Base-by-base conservation (phyloP, 2,329 filamentous ascomycete genomes). In the Ophiostoma angusticollis region DNA sequence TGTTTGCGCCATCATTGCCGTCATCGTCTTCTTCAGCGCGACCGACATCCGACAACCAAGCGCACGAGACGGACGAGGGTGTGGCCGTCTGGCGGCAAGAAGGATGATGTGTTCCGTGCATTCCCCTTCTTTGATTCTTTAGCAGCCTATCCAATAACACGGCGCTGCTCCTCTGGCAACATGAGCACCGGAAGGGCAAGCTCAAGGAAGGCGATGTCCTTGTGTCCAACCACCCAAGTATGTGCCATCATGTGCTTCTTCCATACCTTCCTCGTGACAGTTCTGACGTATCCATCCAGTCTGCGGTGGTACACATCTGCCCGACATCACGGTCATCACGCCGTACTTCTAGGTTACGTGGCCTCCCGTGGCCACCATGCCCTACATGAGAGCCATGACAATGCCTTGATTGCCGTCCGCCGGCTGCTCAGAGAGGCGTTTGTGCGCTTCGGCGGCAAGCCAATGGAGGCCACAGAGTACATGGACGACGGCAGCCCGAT, bases 261-360 rank as follows among this genome's bases (percentile, higher is more conserved):
- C n/a, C 6, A n/a, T n/a, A n/a, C n/a, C n/a, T n/a, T n/a, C n/a
- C n/a, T n/a, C n/a, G n/a, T n/a, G n/a, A n/a, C n/a, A n/a, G 6
- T 35, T 18, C 27, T 13, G 2, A 2, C n/a, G 18, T n/a, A 6
- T 16, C 9, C 14, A 5, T 21, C 25, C n/a, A 22, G 37, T 35
- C 8, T 35, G 31, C 24, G 41, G 41, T 4, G 41, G 41, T 29
- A 91, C 84, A 0, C 84, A 91, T 62, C 60, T 91, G 14, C 83
- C 83, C 1, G 83, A 91, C 52, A 82, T 91, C 42, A 91, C 83
- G 0, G 77, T 86, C 16, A 69, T 85, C 38, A 87, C 82, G 13
- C 83, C 83, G 0, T 80, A 82, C 1, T 89, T 87, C 11, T 74
- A 75, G 43, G 52, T 58, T 89, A 85, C 45, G 81, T 84, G 2